Conservation (phyloP, 495 filamentous ascomycete genomes). For the Xylaria flabelliformis region DNA sequence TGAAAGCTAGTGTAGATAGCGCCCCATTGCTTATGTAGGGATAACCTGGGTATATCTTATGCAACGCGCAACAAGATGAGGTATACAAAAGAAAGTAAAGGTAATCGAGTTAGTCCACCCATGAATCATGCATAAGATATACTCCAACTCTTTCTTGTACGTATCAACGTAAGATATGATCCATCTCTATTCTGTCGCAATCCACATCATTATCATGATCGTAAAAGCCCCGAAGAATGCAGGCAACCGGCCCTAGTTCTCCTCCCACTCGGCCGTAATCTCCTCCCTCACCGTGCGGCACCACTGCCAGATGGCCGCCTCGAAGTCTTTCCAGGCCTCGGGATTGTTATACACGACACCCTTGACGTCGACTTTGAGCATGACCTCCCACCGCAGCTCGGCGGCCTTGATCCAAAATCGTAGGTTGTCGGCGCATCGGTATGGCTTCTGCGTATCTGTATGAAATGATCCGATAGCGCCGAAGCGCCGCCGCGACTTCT, state of each 20-base stretch:
- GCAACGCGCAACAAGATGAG: conserved; percentile 13
- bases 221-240: conserved; percentile 30
- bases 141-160: conserved; percentile 3
- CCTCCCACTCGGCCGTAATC: conserved; percentile 57
- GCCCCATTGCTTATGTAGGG: conserved; percentile 3
- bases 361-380: conserved; percentile 84
- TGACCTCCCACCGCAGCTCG: conserved; percentile 90
- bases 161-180: conserved; percentile 16
- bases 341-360: conserved; percentile 76
- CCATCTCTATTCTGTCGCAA: conserved; percentile 10
- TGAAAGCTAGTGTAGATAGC: conserved; percentile 11
- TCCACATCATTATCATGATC: conserved; percentile 35
- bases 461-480: conserved; percentile 91
- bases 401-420: conserved; percentile 96
- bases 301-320: conserved; percentile 81
- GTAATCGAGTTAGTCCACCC: conserved; percentile 4
- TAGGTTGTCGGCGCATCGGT: conserved; percentile 90
- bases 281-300: conserved; percentile 77
- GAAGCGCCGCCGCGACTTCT: conserved; percentile 83
- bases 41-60: conserved; percentile 24
- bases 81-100: conserved; percentile 27
- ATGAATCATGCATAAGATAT: neutral
- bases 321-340: conserved; percentile 78
- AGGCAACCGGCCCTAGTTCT: conserved; percentile 12
- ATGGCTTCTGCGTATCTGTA: conserved; percentile 89